Evolutionary conservation across 257 asterid species (phyloP), one percentile per base, ranked within the genome.

Genomic region (Gynochthodes officinalis): DNA sequence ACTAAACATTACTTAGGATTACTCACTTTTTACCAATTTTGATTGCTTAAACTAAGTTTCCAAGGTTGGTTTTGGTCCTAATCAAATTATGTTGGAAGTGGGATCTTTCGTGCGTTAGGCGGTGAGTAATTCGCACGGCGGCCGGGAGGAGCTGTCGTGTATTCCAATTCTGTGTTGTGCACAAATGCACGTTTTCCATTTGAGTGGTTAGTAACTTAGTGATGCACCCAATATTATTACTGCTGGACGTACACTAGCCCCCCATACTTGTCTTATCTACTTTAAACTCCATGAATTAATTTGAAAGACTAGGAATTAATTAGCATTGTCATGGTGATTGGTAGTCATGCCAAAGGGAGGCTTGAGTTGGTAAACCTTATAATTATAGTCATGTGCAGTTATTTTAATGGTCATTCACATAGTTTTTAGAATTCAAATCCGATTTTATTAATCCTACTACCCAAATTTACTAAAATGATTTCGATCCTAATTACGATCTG

Each of bases 191-290:
- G 50, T 7, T n/a, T n/a, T n/a, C n/a, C n/a, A n/a, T n/a, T n/a
- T n/a, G n/a, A 7, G 42, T 68, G 46, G 59, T 35, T 5, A 11
- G 43, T 46, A 32, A 32, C 32, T 14, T 6, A 15, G 7, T 59
- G 64, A 30, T 30, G 23, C 13, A 30, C 65, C 23, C 16, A 32
- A 57, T 27, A 12, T 28, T 59, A 37, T n/a, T n/a, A n/a, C n/a
- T n/a, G 6, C 7, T 37, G 15, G 0, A 28, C 40, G 4, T 59
- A 40, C 42, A 59, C 30, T 59, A 59, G 64, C 63, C 63, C 25
- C n/a, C 54, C 10, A 63, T 63, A 11, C 6, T 37, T 64, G n/a
- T 64, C 52, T 62, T 64, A 64, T 64, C 69, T 32, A 64, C 52
- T 64, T 64, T 49, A 40, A 64, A 16, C 54, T 42, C 69, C 49